Base-by-base conservation (phyloP, 192 early-diverging fungal genomes). In the Geranomyces variabilis region DNA sequence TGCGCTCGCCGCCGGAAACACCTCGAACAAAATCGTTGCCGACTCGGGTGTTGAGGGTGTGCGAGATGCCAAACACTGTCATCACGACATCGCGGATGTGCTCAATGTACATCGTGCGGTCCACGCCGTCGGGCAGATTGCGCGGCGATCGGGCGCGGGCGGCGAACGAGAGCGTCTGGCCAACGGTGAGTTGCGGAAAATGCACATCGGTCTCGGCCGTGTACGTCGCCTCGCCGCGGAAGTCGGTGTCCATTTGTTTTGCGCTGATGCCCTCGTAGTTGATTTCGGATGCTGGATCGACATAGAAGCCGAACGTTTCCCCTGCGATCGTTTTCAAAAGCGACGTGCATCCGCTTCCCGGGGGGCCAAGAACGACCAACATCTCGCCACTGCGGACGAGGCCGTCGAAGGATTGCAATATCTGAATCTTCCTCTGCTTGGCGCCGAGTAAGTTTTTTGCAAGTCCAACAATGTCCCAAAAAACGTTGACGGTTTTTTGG, bases 151-250 rank as follows among this genome's bases (percentile, higher is more conserved):
- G 79, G 77, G 83, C 89, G 69, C 86, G 79, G 60, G 92, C 77
- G 1, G 92, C 93, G 73, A 90, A 91, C 61, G 89, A 77, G 13
- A 92, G 81, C 36, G 93, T 94, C 74, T 92, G 83, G 47, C 90
- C 84, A 21, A 92, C 89, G 15, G 91, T 91, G 75, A 93, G 65
- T 14, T 89, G 91, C 8, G 92, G 90, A 74, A 87, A 91, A 71
- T 94, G 91, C 46, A 84, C 80, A 67, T 92, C 91, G 74, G 89
- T 90, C 80, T 94, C 93, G 74, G 88, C 84, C 67, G 90, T 89
- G 70, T 93, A 94, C 26, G 86, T 83, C 7, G 92, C 88, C 68
- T 94, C 91, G 53, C 90, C 91, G 66, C 89, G 87, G 74, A 88
- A 91, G 59, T 84, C 77, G 28, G 77, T 83, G 3, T 67, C 56